These are phyloP conservation scores for Paramecium sonneborni DNA, from an alignment of 73 alveolate species.

Conservation along the genomic window DNA sequence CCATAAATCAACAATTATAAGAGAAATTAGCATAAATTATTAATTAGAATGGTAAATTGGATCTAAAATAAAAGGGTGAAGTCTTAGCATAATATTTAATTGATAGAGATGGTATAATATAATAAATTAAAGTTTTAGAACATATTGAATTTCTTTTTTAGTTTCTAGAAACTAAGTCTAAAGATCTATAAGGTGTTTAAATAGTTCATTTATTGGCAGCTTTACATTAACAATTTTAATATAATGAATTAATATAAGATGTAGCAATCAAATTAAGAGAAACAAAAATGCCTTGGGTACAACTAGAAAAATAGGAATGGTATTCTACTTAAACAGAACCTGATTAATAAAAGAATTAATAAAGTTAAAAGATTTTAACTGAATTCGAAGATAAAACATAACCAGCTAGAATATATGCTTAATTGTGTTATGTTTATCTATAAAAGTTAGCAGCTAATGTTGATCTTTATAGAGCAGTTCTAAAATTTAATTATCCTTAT, in stretches of 20 bases:
- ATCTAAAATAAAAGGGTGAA: not conserved
- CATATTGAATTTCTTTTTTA: not conserved
- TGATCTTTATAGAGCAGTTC: slow-evolving; percentile 25
- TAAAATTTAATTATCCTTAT: not conserved
- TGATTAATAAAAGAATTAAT: not conserved
- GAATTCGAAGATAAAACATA: not conserved
- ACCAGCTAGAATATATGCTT: not conserved
- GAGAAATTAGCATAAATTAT: not conserved
- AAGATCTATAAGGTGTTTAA: not conserved
- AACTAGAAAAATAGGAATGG: not conserved
- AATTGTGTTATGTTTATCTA: not conserved
- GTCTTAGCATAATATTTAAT: not conserved
- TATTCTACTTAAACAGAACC: not conserved
- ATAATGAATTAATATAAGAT: slow-evolving; percentile 1
- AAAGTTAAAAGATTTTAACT: not conserved
- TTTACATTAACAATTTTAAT: not conserved
- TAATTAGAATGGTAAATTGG: not conserved
- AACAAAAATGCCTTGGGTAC: not conserved
- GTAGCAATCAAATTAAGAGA: slow-evolving; percentile 32
- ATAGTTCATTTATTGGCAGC: not conserved
- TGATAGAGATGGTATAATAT: slow-evolving; percentile 5
- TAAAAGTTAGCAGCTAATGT: slow-evolving; percentile 19
- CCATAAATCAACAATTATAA: not conserved
- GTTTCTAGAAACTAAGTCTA: not conserved
- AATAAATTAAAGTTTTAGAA: not conserved